phyloP scores from a whole-genome alignment of 164 flowering plant species.

The Magnolia kwangsiensis region DNA sequence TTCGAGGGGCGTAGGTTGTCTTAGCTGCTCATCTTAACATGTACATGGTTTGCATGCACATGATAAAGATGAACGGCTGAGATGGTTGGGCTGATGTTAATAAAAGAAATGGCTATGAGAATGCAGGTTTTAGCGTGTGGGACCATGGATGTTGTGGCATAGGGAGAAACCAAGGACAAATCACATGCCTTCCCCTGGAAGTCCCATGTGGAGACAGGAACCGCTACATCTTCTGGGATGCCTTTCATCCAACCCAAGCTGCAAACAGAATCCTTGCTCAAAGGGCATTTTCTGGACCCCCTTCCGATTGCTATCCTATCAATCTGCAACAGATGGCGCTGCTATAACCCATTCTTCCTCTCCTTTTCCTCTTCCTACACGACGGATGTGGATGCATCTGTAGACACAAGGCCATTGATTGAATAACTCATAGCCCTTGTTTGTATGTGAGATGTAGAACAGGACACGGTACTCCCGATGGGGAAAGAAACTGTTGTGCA shows the following conservation, averaged over 20 bases:
- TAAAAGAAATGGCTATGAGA: not conserved
- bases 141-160: constrained; percentile 65
- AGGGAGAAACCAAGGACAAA: constrained; percentile 48
- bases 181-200: constrained; percentile 51
- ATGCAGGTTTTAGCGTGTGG: constrained; percentile 48
- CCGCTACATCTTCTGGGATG: constrained; percentile 71
- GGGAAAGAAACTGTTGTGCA: no score
- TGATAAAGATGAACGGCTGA: constrained; percentile 29
- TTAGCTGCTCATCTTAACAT: no score
- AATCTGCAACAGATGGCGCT: constrained; percentile 61
- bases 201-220: constrained; percentile 55
- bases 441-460: no score
- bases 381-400: not conserved
- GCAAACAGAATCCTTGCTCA: constrained; percentile 48
- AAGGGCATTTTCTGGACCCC: constrained; percentile 51
- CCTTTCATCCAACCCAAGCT: constrained; percentile 64
- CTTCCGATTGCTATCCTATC: constrained; percentile 53
- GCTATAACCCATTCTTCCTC: constrained; percentile 7
- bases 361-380: no score
- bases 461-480: no score
- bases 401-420: not conserved
- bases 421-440: not conserved
- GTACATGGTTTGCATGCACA: constrained; percentile 10
- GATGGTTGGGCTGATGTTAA: not conserved
- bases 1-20: no score